Conservation (phyloP, 2,329 filamentous ascomycete genomes). For the Ophiostoma himal-ulmi region DNA sequence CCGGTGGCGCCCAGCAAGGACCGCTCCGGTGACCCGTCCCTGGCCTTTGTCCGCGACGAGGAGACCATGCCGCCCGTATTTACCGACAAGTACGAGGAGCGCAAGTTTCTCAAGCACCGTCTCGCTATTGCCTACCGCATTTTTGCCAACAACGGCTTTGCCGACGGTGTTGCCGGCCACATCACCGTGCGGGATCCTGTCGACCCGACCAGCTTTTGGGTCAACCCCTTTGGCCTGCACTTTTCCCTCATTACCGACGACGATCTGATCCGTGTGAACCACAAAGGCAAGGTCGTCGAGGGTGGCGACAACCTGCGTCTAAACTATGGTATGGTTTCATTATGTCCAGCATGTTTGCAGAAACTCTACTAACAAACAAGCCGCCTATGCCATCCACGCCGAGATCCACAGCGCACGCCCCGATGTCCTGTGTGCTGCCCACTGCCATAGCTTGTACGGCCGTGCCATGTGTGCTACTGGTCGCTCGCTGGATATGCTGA, state of each 20-base stretch:
- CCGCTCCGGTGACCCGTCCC: slow-evolving; percentile 25
- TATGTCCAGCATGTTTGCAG: background rate
- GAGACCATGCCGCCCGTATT: slow-evolving; percentile 24
- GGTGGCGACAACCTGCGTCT: slow-evolving; percentile 44
- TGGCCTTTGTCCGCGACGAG: slow-evolving; percentile 22
- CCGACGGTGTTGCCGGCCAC: slow-evolving; percentile 57
- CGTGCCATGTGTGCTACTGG: slow-evolving; percentile 54
- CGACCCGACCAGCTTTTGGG: slow-evolving; percentile 52
- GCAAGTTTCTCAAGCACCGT: slow-evolving; percentile 50
- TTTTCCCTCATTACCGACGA: slow-evolving; percentile 52
- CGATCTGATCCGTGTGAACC: slow-evolving; percentile 54
- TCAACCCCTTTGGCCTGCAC: slow-evolving; percentile 54
- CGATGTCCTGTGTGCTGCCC: slow-evolving; percentile 53
- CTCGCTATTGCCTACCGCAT: slow-evolving; percentile 56
- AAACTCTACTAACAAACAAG: slow-evolving; percentile 27
- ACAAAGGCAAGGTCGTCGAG: slow-evolving; percentile 49
- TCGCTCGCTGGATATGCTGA: slow-evolving; percentile 54
- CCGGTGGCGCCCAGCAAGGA: slow-evolving; percentile 9
- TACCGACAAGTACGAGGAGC: slow-evolving; percentile 36
- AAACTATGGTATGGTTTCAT: slow-evolving; percentile 37
- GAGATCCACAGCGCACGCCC: slow-evolving; percentile 52
- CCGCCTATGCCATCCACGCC: slow-evolving; percentile 55
- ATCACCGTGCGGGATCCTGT: slow-evolving; percentile 57
- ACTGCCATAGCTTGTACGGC: slow-evolving; percentile 51
- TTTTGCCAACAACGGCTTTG: slow-evolving; percentile 54